Conservation (phyloP, 106 monocot species). For the Xerophyta viscosa region DNA sequence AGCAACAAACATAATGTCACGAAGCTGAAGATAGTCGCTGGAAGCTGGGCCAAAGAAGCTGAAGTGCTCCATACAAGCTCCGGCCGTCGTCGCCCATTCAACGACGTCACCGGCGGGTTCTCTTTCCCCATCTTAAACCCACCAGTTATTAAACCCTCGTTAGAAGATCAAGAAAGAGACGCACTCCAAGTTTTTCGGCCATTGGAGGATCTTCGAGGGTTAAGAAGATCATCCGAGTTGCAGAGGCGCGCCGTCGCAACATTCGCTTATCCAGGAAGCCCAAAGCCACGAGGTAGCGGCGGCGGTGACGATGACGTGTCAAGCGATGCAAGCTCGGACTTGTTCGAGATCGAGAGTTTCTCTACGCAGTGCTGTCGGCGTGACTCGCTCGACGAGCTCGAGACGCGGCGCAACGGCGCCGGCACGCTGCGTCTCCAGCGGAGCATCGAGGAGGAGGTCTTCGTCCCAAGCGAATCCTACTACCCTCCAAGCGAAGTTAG, state of each 20-base stretch:
- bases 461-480: slow-evolving; percentile 18
- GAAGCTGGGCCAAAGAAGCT: slow-evolving; percentile 16
- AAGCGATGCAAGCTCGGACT: slow-evolving; percentile 10
- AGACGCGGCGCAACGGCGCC: background rate
- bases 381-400: slow-evolving; percentile 6
- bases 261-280: slow-evolving; percentile 3
- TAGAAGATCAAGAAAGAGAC: background rate
- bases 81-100: slow-evolving; percentile 4
- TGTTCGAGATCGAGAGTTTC: slow-evolving; percentile 16
- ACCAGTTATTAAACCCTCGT: background rate
- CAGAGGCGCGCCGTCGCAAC: background rate
- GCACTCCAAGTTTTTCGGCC: slow-evolving; percentile 7
- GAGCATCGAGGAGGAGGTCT: slow-evolving; percentile 3
- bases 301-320: slow-evolving; percentile 3
- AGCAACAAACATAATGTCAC: slow-evolving; percentile 9
- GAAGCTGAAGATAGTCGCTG: slow-evolving; percentile 25
- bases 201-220: background rate
- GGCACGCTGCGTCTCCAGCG: background rate
- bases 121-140: slow-evolving; percentile 5
- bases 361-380: background rate
- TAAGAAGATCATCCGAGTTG: background rate
- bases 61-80: slow-evolving; percentile 3
- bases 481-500: slow-evolving; percentile 71
- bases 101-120: slow-evolving; percentile 19
- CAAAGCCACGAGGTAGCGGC: background rate